Evolutionary conservation across 345 rosid species (phyloP).

Genomic region (Gossypium thurberi): DNA sequence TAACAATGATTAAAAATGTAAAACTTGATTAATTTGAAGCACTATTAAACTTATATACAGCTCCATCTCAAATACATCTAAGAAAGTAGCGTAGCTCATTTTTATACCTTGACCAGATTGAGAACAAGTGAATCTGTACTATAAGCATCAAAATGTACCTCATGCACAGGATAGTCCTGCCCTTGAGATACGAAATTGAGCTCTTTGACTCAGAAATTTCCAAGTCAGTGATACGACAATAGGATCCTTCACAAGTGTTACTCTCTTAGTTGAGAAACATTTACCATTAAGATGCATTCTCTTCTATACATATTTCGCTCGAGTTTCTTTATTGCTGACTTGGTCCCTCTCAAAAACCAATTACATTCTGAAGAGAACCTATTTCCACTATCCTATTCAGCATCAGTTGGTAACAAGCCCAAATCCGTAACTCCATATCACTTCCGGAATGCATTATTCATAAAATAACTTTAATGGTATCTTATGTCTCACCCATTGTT

Average conservation of each 20-base stretch:
- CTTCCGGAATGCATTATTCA: background rate
- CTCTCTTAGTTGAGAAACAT: background rate
- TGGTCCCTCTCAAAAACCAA: background rate
- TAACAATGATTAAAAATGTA: background rate
- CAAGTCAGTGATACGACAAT: background rate
- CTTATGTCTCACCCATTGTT: background rate
- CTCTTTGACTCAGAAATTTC: no score
- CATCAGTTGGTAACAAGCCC: background rate
- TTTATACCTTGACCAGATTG: background rate
- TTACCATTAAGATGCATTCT: background rate
- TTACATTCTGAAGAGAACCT: background rate
- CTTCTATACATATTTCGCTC: background rate
- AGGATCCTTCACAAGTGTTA: background rate
- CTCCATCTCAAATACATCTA: background rate
- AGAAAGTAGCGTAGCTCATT: slow-evolving; percentile 1
- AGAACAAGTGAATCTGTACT: background rate
- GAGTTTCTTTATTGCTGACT: background rate
- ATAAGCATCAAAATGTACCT: background rate
- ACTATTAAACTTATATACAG: background rate
- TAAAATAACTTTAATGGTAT: background rate
- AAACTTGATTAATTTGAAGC: no score
- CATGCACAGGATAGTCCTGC: background rate
- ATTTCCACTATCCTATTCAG: background rate
- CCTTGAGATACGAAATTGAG: no score
- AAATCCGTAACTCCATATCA: background rate